phyloP scores from a whole-genome alignment of 75 land plant species.

The Pinus albicaulis region DNA sequence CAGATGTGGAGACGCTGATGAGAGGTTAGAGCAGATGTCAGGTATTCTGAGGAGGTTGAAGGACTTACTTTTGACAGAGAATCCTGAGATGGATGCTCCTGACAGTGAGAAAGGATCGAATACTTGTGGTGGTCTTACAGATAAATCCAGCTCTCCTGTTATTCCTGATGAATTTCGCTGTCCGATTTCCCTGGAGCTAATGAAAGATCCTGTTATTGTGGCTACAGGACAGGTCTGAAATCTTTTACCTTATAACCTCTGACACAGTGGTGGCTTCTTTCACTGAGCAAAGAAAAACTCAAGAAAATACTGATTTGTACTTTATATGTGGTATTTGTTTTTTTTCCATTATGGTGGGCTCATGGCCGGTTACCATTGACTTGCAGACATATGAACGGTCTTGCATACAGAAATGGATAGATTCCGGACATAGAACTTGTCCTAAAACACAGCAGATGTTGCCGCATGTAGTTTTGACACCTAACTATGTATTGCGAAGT shows the following conservation, averaged over 20 bases:
- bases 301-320: background rate
- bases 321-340: background rate
- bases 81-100: slow-evolving; percentile 46
- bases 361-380: background rate
- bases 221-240: slow-evolving; percentile 91
- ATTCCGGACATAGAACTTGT: slow-evolving; percentile 74
- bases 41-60: slow-evolving; percentile 66
- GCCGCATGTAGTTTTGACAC: slow-evolving; percentile 61
- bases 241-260: background rate
- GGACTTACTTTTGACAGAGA: slow-evolving; percentile 64
- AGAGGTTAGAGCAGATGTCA: slow-evolving; percentile 66
- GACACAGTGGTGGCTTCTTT: background rate
- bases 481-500: slow-evolving; percentile 85
- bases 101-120: slow-evolving; percentile 16
- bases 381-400: slow-evolving; percentile 87
- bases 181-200: slow-evolving; percentile 90
- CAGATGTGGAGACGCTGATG: slow-evolving; percentile 48
- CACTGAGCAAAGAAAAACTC: background rate
- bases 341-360: background rate
- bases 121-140: slow-evolving; percentile 12
- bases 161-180: slow-evolving; percentile 96
- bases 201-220: slow-evolving; percentile 98
- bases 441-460: slow-evolving; percentile 89
- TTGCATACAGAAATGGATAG: slow-evolving; percentile 94
- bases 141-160: slow-evolving; percentile 30